phyloP scores from a whole-genome alignment of 179 eudicot species.

The Nepenthes alata region DNA sequence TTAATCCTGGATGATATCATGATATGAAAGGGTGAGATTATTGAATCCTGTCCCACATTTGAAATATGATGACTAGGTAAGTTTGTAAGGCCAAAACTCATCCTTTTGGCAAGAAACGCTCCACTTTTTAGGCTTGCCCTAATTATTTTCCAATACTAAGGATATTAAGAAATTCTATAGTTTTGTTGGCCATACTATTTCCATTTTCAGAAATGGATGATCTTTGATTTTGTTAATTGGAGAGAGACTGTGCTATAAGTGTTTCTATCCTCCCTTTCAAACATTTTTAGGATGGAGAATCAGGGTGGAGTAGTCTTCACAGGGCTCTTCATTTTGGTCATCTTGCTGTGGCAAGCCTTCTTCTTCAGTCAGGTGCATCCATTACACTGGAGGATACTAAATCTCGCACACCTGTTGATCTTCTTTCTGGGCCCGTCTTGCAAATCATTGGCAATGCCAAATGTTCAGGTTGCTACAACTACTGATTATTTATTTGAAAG shows the following conservation, averaged over 20 bases:
- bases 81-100: too few species aligned
- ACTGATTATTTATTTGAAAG: neutral
- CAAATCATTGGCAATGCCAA: slow-evolving; percentile 46
- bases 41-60: too few species aligned
- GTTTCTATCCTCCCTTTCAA: slow-evolving; percentile 2
- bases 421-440: slow-evolving; percentile 75
- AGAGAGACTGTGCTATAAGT: neutral
- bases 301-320: slow-evolving; percentile 99
- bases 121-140: too few species aligned
- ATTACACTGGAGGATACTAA: slow-evolving; percentile 68
- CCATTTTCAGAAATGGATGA: neutral
- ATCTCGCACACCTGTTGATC: slow-evolving; percentile 83
- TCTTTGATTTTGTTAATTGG: neutral
- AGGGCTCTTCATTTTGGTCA: slow-evolving; percentile 96
- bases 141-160: too few species aligned
- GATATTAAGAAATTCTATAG: too few species aligned
- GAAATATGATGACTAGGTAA: too few species aligned
- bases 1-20: too few species aligned
- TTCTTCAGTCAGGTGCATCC: slow-evolving; percentile 79
- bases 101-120: too few species aligned
- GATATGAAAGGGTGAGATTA: too few species aligned
- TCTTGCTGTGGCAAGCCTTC: slow-evolving; percentile 81
- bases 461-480: slow-evolving; percentile 37
- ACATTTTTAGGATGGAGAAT: slow-evolving; percentile 81
- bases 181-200: neutral